Conservation (phyloP, 1,139 yeast genomes). For the Kodamaea plutei region DNA sequence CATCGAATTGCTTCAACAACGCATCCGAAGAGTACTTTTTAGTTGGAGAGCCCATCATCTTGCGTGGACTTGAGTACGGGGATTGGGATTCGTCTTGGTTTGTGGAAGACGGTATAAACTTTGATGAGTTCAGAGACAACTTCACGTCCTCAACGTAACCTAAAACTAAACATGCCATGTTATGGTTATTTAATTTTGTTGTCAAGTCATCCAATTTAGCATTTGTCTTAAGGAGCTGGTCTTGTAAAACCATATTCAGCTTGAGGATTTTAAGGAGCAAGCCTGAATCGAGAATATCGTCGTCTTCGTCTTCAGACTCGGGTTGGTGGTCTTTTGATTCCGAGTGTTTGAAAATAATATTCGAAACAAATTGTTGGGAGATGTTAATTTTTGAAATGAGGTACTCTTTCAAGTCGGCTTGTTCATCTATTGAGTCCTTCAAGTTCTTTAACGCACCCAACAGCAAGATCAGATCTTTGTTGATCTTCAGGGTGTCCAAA, state of each 20-base stretch:
- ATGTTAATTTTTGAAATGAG: conserved; percentile 30
- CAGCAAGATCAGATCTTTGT: conserved; percentile 34
- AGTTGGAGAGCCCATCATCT: conserved; percentile 5
- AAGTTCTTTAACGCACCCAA: conserved; percentile 26
- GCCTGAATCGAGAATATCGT: conserved; percentile 19
- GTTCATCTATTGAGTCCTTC: conserved; percentile 28
- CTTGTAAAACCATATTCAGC: conserved; percentile 32
- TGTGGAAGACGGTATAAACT: conserved; percentile 1
- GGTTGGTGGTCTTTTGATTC: too few species aligned
- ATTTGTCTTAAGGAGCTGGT: conserved; percentile 25
- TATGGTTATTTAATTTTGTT: conserved; percentile 33
- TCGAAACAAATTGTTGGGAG: conserved; percentile 34
- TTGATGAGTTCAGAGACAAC: conserved; percentile 12
- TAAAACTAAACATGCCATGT: conserved; percentile 40
- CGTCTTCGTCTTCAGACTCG: conserved; percentile 8
- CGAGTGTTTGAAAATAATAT: conserved; percentile 21
- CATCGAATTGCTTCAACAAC: conserved; percentile 31
- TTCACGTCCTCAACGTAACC: conserved; percentile 47
- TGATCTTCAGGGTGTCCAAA: conserved; percentile 38
- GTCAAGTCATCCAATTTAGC: conserved; percentile 30
- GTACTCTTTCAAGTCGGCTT: conserved; percentile 30
- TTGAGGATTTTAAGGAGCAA: conserved; percentile 31
- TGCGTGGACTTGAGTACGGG: conserved; percentile 10
- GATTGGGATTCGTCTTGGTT: conserved; percentile 4
- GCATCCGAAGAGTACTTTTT: conserved; percentile 10